Base-by-base conservation (phyloP, 768 basidiomycete genomes). In the Termitomyces sp. region DNA sequence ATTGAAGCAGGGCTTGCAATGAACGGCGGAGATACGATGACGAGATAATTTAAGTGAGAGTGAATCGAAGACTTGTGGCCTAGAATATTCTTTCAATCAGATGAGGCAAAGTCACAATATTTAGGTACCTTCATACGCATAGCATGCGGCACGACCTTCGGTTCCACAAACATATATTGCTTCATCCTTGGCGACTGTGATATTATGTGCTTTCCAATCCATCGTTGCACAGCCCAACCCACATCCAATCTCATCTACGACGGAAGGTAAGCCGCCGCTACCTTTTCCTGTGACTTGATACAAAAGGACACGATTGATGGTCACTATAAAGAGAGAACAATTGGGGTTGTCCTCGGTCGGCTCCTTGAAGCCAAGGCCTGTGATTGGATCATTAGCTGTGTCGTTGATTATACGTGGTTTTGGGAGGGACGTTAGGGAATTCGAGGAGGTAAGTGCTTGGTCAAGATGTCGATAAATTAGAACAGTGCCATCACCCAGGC, bases 401-500 rank as follows among this genome's bases (percentile, higher is more conserved):
- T 98, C 93, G 67, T 93, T 91, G 3, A 98, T 77, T 0, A 86
- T 80, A 26, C 91, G 86, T 10, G 89, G 82, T 75, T 97, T 98
- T 0, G 94, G 94, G n/a, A 98, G 74, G 6, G 87, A 72, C 13
- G 87, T 87, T 12, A 93, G 75, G 5, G 89, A 81, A 18, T 79
- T 73, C 12, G 87, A 84, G 49, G 91, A 84, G 3, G 87, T 81
- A 36, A 96, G 78, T 1, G 94, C 94, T 69, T 98, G 95, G 70
- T 95, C 89, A 20, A 98, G 78, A 68, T 98, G 93, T 7, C 93
- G 86, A 70, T 93, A 96, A 16, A 97, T 79, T 9, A 98, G 79
- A 16, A 97, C 95, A 0, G 91, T 91, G 28, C 97, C 97, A 67
- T 98, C 95, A 6, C 87, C 94, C n/a, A 98, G 82, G 14, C 95